Evolutionary conservation across 495 filamentous ascomycete genomes (phyloP).

Genomic region (Mytilinidion resinicola): DNA sequence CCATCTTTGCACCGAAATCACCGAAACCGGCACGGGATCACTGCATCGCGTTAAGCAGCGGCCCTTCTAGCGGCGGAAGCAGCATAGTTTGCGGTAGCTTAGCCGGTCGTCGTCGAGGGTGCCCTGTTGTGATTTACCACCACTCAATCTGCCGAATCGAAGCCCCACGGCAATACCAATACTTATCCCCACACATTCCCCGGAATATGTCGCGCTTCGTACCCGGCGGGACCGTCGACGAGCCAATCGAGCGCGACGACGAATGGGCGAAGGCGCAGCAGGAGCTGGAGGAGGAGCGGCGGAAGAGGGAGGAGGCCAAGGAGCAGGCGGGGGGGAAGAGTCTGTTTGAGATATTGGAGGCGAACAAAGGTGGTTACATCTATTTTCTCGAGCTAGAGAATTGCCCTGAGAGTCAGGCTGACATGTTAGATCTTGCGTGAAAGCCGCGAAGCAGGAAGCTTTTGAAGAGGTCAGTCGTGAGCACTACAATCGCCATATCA

Average conservation of each 20-base stretch:
- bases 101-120: not conserved
- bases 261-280: slow-evolving; percentile 72
- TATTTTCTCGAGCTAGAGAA: not conserved
- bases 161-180: not conserved
- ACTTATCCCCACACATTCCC: slow-evolving; percentile 43
- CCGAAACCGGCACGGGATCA: not conserved
- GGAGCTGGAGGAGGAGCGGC: slow-evolving; percentile 64
- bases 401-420: slow-evolving; percentile 30
- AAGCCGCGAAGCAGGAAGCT: slow-evolving; percentile 90
- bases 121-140: too few species aligned
- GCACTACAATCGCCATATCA: too few species aligned
- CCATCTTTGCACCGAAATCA: slow-evolving; percentile 7
- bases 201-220: slow-evolving; percentile 71
- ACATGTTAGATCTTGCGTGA: slow-evolving; percentile 47
- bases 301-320: slow-evolving; percentile 52
- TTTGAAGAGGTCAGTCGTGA: slow-evolving; percentile 62
- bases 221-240: slow-evolving; percentile 69
- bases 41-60: not conserved
- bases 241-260: slow-evolving; percentile 49
- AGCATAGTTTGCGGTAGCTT: not conserved
- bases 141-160: too few species aligned
- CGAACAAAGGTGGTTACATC: slow-evolving; percentile 75
- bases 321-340: slow-evolving; percentile 59
- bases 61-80: not conserved
- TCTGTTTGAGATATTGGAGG: slow-evolving; percentile 80